These are phyloP conservation scores for Albifimbria verrucaria DNA, from an alignment of 2,329 filamentous ascomycete genomes.

Conservation along the genomic window DNA sequence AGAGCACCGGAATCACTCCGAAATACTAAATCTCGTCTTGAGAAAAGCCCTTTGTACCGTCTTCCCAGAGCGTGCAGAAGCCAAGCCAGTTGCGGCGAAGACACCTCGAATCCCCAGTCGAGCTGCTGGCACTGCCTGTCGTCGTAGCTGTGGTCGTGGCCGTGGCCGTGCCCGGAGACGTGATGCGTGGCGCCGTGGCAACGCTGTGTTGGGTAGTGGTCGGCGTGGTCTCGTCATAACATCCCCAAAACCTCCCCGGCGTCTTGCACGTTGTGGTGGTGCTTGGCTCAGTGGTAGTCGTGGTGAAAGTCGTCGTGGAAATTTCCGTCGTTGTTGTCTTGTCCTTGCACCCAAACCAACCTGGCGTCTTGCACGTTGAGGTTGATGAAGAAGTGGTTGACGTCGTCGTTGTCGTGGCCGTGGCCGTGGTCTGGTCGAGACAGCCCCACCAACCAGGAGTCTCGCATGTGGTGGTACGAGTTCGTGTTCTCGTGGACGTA, in stretches of 20 bases:
- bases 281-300: slow-evolving; percentile 19
- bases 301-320: slow-evolving; percentile 29
- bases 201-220: slow-evolving; percentile 30
- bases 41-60: slow-evolving; percentile 17
- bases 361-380: slow-evolving; percentile 59
- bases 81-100: slow-evolving; percentile 37
- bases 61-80: slow-evolving; percentile 35
- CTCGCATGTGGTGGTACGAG: slow-evolving; percentile 81
- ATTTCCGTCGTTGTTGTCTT: slow-evolving; percentile 29
- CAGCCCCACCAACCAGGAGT: slow-evolving; percentile 93
- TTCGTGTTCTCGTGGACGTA: slow-evolving; percentile 63
- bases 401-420: slow-evolving; percentile 40
- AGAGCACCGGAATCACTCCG: not conserved
- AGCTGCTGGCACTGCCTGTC: slow-evolving; percentile 13
- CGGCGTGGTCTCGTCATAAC: slow-evolving; percentile 39
- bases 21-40: slow-evolving; percentile 28
- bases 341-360: slow-evolving; percentile 66
- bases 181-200: slow-evolving; percentile 22
- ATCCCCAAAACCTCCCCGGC: slow-evolving; percentile 57
- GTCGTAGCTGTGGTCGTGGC: slow-evolving; percentile 17
- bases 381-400: slow-evolving; percentile 34
- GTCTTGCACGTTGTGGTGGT: slow-evolving; percentile 39
- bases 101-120: slow-evolving; percentile 27
- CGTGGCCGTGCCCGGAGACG: slow-evolving; percentile 28
- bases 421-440: slow-evolving; percentile 55